These are phyloP conservation scores for Ceratocystis huliohia DNA, from an alignment of 2,329 filamentous ascomycete species.

Conservation along the genomic window DNA sequence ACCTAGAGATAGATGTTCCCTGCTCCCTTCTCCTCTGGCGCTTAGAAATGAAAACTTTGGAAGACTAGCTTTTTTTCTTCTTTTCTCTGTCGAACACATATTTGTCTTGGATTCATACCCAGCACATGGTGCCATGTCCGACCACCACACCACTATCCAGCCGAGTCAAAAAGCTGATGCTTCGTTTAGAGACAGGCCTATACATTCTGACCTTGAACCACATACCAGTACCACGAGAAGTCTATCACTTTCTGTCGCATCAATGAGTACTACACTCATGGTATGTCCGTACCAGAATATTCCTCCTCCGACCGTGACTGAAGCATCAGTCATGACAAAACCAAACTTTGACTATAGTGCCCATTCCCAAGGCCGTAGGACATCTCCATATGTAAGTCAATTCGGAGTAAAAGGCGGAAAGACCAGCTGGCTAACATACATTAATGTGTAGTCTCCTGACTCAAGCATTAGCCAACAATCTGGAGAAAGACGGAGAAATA, in stretches of 20 bases:
- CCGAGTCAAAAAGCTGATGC: neutral
- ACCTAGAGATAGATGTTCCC: neutral
- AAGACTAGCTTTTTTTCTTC: neutral
- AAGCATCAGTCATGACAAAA: neutral
- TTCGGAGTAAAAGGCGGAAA: slow-evolving; percentile 19
- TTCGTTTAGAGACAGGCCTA: neutral
- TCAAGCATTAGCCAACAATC: slow-evolving; percentile 27
- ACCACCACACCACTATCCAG: neutral
- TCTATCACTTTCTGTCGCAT: neutral
- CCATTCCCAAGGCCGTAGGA: neutral
- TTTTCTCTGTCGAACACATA: neutral
- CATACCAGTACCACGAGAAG: neutral
- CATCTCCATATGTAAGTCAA: slow-evolving; percentile 26
- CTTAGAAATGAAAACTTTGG: neutral
- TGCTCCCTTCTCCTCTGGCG: neutral
- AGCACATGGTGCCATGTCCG: neutral
- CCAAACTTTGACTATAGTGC: neutral
- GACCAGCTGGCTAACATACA: slow-evolving; percentile 25
- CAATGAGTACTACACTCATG: slow-evolving; percentile 6
- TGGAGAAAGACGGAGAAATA: slow-evolving; percentile 60
- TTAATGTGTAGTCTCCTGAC: slow-evolving; percentile 27
- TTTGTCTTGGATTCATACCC: neutral
- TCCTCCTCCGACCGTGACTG: neutral
- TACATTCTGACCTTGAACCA: too few species aligned
- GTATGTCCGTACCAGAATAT: neutral